Percentiles rank a stretch among this genome's conserved stretches.
phyloP scores from a whole-genome alignment of 352 stramenopile genomes.

The Globisporangium mamillatum region DNA sequence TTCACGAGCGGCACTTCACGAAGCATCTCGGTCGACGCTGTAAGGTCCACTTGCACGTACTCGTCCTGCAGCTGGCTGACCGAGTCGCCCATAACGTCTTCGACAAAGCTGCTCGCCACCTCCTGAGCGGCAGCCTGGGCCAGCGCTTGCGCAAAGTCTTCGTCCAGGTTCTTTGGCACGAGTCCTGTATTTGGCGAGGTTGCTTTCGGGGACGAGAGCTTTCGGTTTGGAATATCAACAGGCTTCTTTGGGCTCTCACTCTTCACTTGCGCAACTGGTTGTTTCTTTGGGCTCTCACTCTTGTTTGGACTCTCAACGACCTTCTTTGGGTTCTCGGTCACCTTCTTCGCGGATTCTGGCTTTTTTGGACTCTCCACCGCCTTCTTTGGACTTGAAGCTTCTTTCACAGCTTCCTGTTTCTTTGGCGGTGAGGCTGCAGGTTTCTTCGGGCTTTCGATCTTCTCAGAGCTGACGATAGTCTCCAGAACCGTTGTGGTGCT shows the following conservation, averaged over 20 bases:
- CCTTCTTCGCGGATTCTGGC: conserved; percentile 14
- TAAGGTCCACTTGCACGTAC: conserved; percentile 70
- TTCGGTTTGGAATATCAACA: not conserved
- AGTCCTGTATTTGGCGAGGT: conserved; percentile 20
- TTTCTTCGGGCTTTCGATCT: conserved; percentile 17
- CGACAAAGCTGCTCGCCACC: conserved; percentile 38
- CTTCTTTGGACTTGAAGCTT: conserved; percentile 18
- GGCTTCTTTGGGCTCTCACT: conserved; percentile 14
- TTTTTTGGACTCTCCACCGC: conserved; percentile 5
- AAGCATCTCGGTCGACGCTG: conserved; percentile 38
- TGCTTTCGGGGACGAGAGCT: not conserved
- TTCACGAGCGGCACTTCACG: conserved; percentile 20
- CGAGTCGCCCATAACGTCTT: conserved; percentile 43
- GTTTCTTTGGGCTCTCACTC: conserved; percentile 4
- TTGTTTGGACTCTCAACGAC: conserved; percentile 2
- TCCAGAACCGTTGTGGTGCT: not conserved
- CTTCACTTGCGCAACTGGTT: not conserved
- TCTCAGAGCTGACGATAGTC: conserved; percentile 9
- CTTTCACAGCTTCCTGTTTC: conserved; percentile 18
- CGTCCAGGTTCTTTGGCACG: conserved; percentile 22
- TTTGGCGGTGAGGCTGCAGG: not conserved
- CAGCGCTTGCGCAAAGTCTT: conserved; percentile 26
- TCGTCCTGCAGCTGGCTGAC: conserved; percentile 52
- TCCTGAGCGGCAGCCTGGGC: conserved; percentile 30
- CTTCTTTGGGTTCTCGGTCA: conserved; percentile 8